Percentiles rank a stretch among this genome's conserved stretches.
These are phyloP conservation scores for Myxozyma mucilagina DNA, from an alignment of 805 yeast genomes.

Conservation along the genomic window DNA sequence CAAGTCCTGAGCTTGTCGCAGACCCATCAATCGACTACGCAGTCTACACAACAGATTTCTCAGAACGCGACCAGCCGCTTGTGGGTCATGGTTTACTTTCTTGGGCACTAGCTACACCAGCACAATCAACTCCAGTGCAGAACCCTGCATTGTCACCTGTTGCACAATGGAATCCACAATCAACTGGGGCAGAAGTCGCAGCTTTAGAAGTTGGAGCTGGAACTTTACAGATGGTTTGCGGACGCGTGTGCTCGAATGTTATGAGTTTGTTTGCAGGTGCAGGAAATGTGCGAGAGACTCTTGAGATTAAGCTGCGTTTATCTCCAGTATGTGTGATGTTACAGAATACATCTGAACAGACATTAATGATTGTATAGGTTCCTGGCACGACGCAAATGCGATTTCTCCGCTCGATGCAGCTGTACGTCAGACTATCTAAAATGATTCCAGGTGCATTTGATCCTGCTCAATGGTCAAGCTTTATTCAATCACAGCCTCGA, in stretches of 20 bases:
- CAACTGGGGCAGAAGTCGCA: slow-evolving; percentile 5
- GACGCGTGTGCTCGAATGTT: slow-evolving; percentile 35
- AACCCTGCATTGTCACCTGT: background rate
- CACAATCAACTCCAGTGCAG: background rate
- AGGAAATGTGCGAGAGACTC: slow-evolving; percentile 34
- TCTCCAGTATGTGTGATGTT: slow-evolving; percentile 30
- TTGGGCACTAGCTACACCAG: slow-evolving; percentile 25
- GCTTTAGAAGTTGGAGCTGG: slow-evolving; percentile 1
- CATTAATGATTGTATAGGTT: slow-evolving; percentile 3
- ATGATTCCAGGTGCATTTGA: slow-evolving; percentile 28
- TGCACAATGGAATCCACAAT: background rate
- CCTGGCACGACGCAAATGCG: slow-evolving; percentile 27
- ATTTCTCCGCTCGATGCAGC: slow-evolving; percentile 24
- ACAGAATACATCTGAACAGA: too few species aligned
- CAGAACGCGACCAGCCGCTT: slow-evolving; percentile 43
- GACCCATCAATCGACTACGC: slow-evolving; percentile 41
- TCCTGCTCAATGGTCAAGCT: slow-evolving; percentile 28
- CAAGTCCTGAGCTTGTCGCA: slow-evolving; percentile 43
- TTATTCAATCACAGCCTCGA: slow-evolving; percentile 24
- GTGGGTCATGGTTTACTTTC: slow-evolving; percentile 46
- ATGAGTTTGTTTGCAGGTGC: slow-evolving; percentile 32
- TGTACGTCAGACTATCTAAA: slow-evolving; percentile 26
- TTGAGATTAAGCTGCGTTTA: slow-evolving; percentile 36
- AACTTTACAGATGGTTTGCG: slow-evolving; percentile 28
- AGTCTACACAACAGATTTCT: slow-evolving; percentile 44